A percentile compares a stretch with the other conserved stretches of the same genome.
These are phyloP conservation scores for Myrmaecium sp. DNA, from an alignment of 2,329 filamentous ascomycete species.

Conservation along the genomic window DNA sequence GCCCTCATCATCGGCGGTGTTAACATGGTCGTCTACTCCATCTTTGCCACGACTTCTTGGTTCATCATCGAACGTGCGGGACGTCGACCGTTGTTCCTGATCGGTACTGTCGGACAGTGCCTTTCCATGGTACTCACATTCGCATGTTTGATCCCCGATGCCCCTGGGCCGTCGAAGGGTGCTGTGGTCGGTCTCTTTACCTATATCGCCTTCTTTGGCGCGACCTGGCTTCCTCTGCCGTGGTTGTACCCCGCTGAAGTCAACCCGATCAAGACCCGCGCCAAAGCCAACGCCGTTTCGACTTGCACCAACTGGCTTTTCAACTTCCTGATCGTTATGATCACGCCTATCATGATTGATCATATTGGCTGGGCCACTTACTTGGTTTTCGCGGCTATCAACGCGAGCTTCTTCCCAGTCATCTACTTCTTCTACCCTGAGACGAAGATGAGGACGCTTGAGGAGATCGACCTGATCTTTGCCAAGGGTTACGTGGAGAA, in stretches of 20 bases:
- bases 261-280: constrained; percentile 37
- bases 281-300: constrained; percentile 38
- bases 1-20: constrained; percentile 28
- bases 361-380: constrained; percentile 24
- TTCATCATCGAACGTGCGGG: constrained; percentile 47
- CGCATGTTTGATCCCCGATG: constrained; percentile 23
- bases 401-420: constrained; percentile 33
- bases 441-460: constrained; percentile 34
- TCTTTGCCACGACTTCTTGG: constrained; percentile 43
- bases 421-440: constrained; percentile 40
- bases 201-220: constrained; percentile 53
- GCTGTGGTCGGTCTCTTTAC: constrained; percentile 47
- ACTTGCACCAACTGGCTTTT: constrained; percentile 39
- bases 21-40: constrained; percentile 39
- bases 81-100: constrained; percentile 24
- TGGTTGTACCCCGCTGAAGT: constrained; percentile 38
- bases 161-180: constrained; percentile 23
- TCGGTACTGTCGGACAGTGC: constrained; percentile 32
- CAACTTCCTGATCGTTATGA: constrained; percentile 30
- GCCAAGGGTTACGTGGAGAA: constrained; percentile 40
- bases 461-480: constrained; percentile 34
- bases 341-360: constrained; percentile 22
- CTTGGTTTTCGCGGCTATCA: constrained; percentile 34
- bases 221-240: constrained; percentile 46
- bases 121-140: constrained; percentile 34